Conservation (phyloP, 2,329 filamentous ascomycete species). For the Talaromyces marneffei region DNA sequence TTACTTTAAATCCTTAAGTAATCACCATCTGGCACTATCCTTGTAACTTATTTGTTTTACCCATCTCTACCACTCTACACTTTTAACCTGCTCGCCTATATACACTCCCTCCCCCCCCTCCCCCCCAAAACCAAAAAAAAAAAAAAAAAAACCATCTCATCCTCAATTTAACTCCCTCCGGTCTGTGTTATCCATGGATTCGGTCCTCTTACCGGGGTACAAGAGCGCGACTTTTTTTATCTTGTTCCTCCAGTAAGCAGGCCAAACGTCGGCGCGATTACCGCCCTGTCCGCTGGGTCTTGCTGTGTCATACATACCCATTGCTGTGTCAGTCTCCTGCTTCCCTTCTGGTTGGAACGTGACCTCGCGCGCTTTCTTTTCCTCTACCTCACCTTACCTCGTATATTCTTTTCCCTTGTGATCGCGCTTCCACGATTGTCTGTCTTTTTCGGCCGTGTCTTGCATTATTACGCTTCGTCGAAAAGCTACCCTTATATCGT, state of each 20-base stretch:
- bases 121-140: too few relatives aligned
- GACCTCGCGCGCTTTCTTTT: not conserved
- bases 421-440: not conserved
- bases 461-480: not conserved
- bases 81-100: too few relatives aligned
- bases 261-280: not conserved
- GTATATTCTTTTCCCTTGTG: not conserved
- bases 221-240: constrained; percentile 6
- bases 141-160: not conserved
- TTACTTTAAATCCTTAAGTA: constrained; percentile 9
- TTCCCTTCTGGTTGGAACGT: not conserved
- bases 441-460: not conserved
- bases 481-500: not conserved
- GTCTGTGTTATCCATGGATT: constrained; percentile 7
- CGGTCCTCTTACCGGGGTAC: constrained; percentile 5
- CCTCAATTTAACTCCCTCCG: not conserved
- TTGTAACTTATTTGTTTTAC: not conserved
- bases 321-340: too few relatives aligned
- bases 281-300: constrained; percentile 4
- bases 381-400: not conserved
- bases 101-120: too few relatives aligned
- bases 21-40: not conserved
- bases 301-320: not conserved
- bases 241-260: not conserved
- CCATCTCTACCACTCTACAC: not conserved